These are phyloP conservation scores for Phialocephala subalpina DNA, from an alignment of 2,329 filamentous ascomycete genomes.

Conservation along the genomic window DNA sequence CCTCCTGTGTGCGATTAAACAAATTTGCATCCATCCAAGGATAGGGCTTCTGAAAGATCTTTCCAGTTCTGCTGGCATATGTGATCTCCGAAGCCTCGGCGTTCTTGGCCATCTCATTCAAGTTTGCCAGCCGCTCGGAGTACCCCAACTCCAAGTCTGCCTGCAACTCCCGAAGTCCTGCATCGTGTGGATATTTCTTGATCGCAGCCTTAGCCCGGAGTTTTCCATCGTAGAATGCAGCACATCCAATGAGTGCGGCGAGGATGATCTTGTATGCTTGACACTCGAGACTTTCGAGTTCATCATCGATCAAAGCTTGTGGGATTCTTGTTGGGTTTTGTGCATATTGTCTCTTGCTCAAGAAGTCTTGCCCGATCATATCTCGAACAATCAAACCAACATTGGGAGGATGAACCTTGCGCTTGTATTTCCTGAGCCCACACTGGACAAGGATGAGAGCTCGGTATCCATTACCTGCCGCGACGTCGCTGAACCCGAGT, in stretches of 20 bases:
- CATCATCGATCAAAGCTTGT: constrained; percentile 26
- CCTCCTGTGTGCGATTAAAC: constrained; percentile 27
- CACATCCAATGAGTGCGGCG: constrained; percentile 28
- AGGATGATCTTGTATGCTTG: constrained; percentile 32
- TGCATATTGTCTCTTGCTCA: neutral
- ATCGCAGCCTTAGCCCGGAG: constrained; percentile 29
- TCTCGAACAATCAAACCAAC: constrained; percentile 20
- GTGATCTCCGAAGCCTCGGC: constrained; percentile 8
- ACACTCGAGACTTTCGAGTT: constrained; percentile 23
- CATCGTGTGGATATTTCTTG: constrained; percentile 29
- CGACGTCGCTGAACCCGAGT: constrained; percentile 38
- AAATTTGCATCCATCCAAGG: constrained; percentile 39
- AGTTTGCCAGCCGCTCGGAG: constrained; percentile 13
- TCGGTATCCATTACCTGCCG: constrained; percentile 29
- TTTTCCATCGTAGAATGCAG: constrained; percentile 37
- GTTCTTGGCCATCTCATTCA: neutral
- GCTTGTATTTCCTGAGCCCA: constrained; percentile 22
- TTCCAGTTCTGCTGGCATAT: constrained; percentile 21
- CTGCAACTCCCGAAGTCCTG: constrained; percentile 23
- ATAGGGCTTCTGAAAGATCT: constrained; percentile 38
- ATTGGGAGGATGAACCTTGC: neutral
- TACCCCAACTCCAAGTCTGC: constrained; percentile 21
- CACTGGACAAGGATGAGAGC: constrained; percentile 34
- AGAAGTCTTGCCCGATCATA: neutral
- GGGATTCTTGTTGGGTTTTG: neutral